phyloP scores from a whole-genome alignment of 768 basidiomycete genomes.

The Psilocybe cyanescens region DNA sequence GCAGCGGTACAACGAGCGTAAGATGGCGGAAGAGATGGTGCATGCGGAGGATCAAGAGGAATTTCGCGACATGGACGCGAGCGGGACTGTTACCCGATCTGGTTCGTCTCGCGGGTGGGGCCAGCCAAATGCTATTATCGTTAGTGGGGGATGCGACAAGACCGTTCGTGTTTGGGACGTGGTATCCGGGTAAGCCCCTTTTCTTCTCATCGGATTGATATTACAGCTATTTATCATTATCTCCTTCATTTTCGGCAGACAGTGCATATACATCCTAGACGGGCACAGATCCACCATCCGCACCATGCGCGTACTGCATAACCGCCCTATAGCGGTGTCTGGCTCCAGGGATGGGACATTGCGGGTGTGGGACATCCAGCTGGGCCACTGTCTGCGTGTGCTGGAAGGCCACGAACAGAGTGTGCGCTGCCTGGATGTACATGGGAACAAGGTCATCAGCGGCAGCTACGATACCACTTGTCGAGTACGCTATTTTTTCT shows the following conservation, averaged over 20 bases:
- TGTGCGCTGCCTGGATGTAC: slow-evolving; percentile 89
- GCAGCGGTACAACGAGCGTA: too few species aligned
- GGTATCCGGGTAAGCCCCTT: slow-evolving; percentile 67
- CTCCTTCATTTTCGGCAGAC: neutral
- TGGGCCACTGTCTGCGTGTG: slow-evolving; percentile 65
- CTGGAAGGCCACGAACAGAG: slow-evolving; percentile 80
- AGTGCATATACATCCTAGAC: slow-evolving; percentile 73
- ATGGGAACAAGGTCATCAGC: slow-evolving; percentile 82
- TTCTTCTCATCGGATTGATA: neutral
- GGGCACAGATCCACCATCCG: slow-evolving; percentile 93
- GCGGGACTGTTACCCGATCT: slow-evolving; percentile 39
- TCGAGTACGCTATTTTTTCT: slow-evolving; percentile 52
- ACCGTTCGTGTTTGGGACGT: slow-evolving; percentile 93
- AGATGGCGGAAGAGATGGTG: too few species aligned
- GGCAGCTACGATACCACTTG: slow-evolving; percentile 94
- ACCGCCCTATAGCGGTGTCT: slow-evolving; percentile 85
- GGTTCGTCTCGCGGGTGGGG: slow-evolving; percentile 89
- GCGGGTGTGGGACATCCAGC: slow-evolving; percentile 92
- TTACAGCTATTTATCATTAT: neutral
- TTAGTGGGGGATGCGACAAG: slow-evolving; percentile 94
- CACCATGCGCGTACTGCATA: slow-evolving; percentile 86
- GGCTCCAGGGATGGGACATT: slow-evolving; percentile 88
- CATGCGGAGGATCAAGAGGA: slow-evolving; percentile 4
- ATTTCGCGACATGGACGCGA: slow-evolving; percentile 10
- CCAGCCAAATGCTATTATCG: slow-evolving; percentile 78